A percentile compares a stretch with the other conserved stretches of the same genome.
Conservation (phyloP, 345 rosid genomes). For the Corymbia maculata region DNA sequence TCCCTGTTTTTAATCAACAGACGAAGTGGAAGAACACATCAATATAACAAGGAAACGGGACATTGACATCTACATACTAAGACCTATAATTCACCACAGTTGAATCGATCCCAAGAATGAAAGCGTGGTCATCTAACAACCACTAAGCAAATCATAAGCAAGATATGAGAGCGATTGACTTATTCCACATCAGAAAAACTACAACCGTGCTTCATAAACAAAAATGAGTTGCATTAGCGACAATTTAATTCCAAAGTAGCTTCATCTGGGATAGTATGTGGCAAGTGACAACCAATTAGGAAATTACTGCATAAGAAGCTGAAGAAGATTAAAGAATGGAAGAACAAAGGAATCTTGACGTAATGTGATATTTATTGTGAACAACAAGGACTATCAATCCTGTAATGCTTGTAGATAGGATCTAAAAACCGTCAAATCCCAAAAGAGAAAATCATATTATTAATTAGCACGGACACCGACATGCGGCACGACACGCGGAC, state of each 20-base stretch:
- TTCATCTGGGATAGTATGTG: background rate
- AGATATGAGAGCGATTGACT: background rate
- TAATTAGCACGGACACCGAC: too few species aligned
- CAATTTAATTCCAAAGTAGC: background rate
- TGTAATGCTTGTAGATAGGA: background rate
- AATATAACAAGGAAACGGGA: background rate
- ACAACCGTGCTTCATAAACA: background rate
- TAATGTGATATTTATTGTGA: background rate
- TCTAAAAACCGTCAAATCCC: background rate
- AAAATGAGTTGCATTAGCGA: background rate
- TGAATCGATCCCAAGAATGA: background rate
- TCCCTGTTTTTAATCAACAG: slow-evolving; percentile 26
- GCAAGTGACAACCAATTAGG: background rate
- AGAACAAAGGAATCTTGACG: background rate
- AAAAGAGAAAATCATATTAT: background rate
- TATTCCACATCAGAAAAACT: background rate
- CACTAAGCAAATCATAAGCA: background rate
- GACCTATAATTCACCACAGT: background rate
- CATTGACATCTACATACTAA: background rate
- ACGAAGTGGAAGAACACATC: background rate
- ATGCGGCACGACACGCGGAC: too few species aligned
- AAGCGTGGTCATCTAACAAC: background rate
- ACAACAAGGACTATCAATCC: background rate
- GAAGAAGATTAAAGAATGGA: background rate
- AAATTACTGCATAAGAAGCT: background rate